Evolutionary conservation across 2,329 filamentous ascomycete species (phyloP).

Genomic region (Colletotrichum salicis): DNA sequence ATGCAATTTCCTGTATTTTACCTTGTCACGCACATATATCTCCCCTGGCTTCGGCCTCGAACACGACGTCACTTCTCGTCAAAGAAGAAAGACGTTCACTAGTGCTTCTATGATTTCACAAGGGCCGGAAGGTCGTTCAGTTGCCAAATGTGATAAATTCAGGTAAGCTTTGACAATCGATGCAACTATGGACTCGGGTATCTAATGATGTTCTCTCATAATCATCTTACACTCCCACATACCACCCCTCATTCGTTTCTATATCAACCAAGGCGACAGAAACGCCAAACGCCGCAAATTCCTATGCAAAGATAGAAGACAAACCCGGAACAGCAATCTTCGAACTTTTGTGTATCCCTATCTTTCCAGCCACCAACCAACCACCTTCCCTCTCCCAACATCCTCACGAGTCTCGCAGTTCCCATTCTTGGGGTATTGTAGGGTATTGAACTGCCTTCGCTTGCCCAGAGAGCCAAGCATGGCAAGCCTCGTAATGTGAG

Average conservation of each 20-base stretch:
- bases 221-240: background rate
- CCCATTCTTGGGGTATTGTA: conserved; percentile 55
- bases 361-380: background rate
- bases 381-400: background rate
- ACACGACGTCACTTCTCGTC: too few relatives aligned
- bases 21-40: conserved; percentile 1
- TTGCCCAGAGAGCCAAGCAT: conserved; percentile 56
- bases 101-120: background rate
- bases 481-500: conserved; percentile 57
- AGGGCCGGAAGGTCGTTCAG: background rate
- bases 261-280: background rate
- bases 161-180: background rate
- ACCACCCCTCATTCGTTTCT: background rate
- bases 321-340: background rate
- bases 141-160: background rate
- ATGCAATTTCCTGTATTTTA: conserved; percentile 10
- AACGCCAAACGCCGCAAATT: background rate
- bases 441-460: conserved; percentile 51
- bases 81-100: background rate
- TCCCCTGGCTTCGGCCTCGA: background rate
- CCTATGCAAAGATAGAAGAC: background rate
- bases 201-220: background rate
- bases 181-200: conserved; percentile 6
- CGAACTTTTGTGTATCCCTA: conserved; percentile 20
- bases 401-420: conserved; percentile 1